Evolutionary conservation across 208 protist species (phyloP).

Genomic region (Lotmaria passim): DNA sequence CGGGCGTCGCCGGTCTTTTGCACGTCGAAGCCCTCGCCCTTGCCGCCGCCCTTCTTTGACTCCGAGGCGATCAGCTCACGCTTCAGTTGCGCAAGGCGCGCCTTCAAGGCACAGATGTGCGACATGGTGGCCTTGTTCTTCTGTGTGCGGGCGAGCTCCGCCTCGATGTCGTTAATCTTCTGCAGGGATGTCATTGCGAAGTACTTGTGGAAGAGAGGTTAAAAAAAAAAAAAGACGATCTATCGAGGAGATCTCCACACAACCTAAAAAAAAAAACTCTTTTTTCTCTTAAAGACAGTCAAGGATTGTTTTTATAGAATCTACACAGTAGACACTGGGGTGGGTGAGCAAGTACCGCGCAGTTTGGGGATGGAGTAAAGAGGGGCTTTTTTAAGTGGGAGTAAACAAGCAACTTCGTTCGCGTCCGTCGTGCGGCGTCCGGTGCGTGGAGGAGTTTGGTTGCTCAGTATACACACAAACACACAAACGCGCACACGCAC

Average conservation of each 20-base stretch:
- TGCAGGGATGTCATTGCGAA: conserved; percentile 56
- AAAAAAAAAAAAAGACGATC: conserved; percentile 15
- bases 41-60: conserved; percentile 89
- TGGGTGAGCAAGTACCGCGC: background rate
- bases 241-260: background rate
- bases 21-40: conserved; percentile 98
- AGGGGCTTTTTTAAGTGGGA: background rate
- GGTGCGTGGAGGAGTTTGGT: background rate
- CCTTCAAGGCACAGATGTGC: conserved; percentile 98
- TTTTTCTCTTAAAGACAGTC: too few species aligned
- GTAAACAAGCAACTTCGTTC: background rate
- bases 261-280: background rate
- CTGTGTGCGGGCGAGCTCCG: conserved; percentile 97
- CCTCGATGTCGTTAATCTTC: conserved; percentile 97
- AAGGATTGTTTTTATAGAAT: too few species aligned
- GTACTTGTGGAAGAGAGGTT: background rate
- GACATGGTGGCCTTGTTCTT: conserved; percentile 98
- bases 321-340: too few species aligned
- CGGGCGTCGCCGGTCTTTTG: conserved; percentile 97
- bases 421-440: background rate
- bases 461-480: background rate
- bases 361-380: background rate
- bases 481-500: conserved; percentile 11
- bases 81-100: conserved; percentile 97
- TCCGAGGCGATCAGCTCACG: conserved; percentile 94